phyloP scores from a whole-genome alignment of 169 alveolate species.

The Plasmodium berghei region DNA sequence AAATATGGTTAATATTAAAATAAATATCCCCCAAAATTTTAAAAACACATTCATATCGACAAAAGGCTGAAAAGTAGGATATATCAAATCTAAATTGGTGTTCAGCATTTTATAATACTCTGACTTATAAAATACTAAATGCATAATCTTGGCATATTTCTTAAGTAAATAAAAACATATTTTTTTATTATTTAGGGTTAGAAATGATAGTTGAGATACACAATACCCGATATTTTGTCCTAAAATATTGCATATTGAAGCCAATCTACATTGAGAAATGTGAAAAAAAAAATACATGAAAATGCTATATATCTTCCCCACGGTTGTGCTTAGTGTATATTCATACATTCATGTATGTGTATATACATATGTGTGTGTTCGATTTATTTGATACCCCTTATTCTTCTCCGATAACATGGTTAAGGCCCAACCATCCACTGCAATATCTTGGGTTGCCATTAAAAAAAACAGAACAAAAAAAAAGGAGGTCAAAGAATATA shows the following conservation, averaged over 20 bases:
- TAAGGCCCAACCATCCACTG: conserved; percentile 97
- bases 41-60: conserved; percentile 82
- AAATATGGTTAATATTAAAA: conserved; percentile 74
- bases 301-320: neutral
- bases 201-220: conserved; percentile 84
- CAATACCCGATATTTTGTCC: conserved; percentile 90
- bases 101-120: conserved; percentile 34
- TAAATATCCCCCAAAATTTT: conserved; percentile 81
- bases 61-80: conserved; percentile 60
- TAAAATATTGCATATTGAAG: conserved; percentile 89
- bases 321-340: too few species aligned
- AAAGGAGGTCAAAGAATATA: conserved; percentile 73
- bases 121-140: conserved; percentile 39
- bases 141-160: conserved; percentile 59
- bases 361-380: neutral
- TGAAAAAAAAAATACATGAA: neutral
- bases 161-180: conserved; percentile 69
- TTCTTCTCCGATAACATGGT: conserved; percentile 89
- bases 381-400: conserved; percentile 67
- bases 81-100: conserved; percentile 25
- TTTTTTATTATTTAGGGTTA: conserved; percentile 80
- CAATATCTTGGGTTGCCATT: conserved; percentile 95
- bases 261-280: conserved; percentile 74
- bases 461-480: conserved; percentile 83
- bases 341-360: neutral